Conservation (phyloP, 202 grass and related monocot genomes). For the Cymbopogon flexuosus region DNA sequence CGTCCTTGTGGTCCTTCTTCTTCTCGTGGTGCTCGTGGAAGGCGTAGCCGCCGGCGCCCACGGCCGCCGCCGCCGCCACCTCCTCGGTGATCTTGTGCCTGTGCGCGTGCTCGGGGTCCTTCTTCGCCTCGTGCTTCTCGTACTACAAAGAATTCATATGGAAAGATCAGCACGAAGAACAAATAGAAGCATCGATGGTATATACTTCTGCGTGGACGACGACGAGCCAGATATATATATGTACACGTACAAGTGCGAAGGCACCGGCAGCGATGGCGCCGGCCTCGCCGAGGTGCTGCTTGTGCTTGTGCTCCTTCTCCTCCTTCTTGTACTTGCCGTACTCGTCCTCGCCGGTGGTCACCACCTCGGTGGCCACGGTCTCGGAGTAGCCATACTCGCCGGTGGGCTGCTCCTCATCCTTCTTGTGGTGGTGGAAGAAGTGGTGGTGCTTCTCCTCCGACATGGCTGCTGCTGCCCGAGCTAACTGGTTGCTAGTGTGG, state of each 20-base stretch:
- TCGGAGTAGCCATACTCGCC: slow-evolving; percentile 46
- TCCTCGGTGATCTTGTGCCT: slow-evolving; percentile 83
- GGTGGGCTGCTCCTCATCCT: slow-evolving; percentile 23
- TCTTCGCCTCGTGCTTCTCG: slow-evolving; percentile 88
- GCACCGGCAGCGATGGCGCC: slow-evolving; percentile 54
- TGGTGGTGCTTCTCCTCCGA: slow-evolving; percentile 55
- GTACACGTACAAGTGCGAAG: slow-evolving; percentile 53
- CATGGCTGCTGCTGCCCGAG: slow-evolving; percentile 18
- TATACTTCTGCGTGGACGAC: too few relatives aligned
- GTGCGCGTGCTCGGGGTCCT: slow-evolving; percentile 74
- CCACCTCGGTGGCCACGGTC: slow-evolving; percentile 29
- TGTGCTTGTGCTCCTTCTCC: slow-evolving; percentile 92
- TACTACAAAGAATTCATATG: slow-evolving; percentile 38
- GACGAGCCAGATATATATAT: too few relatives aligned
- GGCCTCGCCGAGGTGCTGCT: slow-evolving; percentile 67
- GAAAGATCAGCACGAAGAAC: too few relatives aligned
- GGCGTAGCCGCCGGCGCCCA: slow-evolving; percentile 62
- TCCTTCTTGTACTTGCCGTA: slow-evolving; percentile 57
- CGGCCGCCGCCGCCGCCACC: slow-evolving; percentile 54
- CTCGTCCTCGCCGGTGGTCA: slow-evolving; percentile 36
- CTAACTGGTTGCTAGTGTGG: too few relatives aligned
- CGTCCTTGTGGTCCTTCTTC: slow-evolving; percentile 65
- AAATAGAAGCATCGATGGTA: too few relatives aligned
- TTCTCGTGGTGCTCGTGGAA: slow-evolving; percentile 96
- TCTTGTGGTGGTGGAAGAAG: slow-evolving; percentile 64